Evolutionary conservation across 139 green algal genomes (phyloP), one percentile per base, ranked within the genome.

Genomic region (Tetradesmus lagerheimii): DNA sequence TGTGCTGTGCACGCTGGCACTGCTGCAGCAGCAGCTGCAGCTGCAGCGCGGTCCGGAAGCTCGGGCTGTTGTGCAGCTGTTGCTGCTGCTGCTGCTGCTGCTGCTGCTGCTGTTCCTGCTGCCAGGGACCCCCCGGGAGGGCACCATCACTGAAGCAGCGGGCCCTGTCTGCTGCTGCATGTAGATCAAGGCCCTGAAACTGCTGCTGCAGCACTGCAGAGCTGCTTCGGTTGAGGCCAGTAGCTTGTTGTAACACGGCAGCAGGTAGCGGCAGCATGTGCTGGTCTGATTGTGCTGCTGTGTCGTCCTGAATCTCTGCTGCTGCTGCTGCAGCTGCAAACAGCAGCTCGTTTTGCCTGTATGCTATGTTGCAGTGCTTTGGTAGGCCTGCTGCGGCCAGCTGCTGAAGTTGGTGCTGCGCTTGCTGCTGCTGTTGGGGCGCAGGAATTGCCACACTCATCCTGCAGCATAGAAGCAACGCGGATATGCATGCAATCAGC

Each of bases 401-500:
- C 41, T 80, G 62, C 34, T 89, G 57, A 35, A 41, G 62, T 34
- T 83, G 67, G 16, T 80, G 83, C 38, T 88, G 83, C 57, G 4
- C 23, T 71, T 71, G 57, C 85, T 89, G 85, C 71, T 84, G 45
- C 71, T 78, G 85, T 45, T 77, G 71, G 39, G 74, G 85, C 11
- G 18, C 23, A 1, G 43, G 85, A 3, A 89, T 23, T 1, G 45
- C 20, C 43, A 89, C 85, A 74, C 39, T 74, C 85, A 89, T 89
- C 39, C 85, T 89, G 45, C 25, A 57, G 81, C 34, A 78, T 53
- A 50, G 8, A 38, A 34, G 12, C 29, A 41, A 34, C 76, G 15
- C 37, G 50, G 34, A 9, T n/a, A 76, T 11, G 66, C 66, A 76
- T 29, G 66, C 9, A 16, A 14, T 5, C 11, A 37, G 66, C 66